These are phyloP conservation scores for Ganoderma sinense DNA, from an alignment of 1,284 basidiomycete species.

Conservation along the genomic window DNA sequence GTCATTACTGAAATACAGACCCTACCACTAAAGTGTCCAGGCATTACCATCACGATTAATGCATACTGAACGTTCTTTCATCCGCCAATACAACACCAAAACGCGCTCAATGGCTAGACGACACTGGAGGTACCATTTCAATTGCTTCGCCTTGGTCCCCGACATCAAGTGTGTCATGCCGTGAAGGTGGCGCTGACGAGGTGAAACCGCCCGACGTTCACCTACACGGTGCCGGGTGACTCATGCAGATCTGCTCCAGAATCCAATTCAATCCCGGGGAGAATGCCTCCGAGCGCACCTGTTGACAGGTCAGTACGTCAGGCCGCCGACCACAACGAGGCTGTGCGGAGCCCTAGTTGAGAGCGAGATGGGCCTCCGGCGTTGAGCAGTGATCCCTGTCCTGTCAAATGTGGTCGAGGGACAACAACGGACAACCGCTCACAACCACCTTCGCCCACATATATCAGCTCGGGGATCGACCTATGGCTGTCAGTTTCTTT, in stretches of 20 bases:
- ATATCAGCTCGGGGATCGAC: neutral
- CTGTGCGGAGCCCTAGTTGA: neutral
- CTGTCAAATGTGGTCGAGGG: neutral
- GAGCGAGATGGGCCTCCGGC: neutral
- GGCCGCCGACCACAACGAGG: neutral
- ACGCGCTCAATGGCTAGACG: neutral
- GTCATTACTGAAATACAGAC: too few species aligned
- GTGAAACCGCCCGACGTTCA: neutral
- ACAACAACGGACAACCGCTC: neutral
- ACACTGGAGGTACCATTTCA: neutral
- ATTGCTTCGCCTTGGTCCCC: neutral
- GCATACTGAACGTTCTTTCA: neutral
- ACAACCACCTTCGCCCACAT: neutral
- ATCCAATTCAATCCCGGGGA: neutral
- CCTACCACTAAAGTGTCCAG: too few species aligned
- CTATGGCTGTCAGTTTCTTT: neutral
- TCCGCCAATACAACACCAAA: neutral
- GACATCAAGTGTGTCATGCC: neutral
- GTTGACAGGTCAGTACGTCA: neutral
- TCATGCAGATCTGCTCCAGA: neutral
- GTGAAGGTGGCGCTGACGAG: neutral
- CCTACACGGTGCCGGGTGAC: neutral
- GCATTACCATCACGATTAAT: neutral
- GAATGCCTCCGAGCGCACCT: neutral
- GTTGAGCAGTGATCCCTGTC: too few species aligned